phyloP scores from a whole-genome alignment of 164 flowering plant genomes.

The Magnolia changhungtana region DNA sequence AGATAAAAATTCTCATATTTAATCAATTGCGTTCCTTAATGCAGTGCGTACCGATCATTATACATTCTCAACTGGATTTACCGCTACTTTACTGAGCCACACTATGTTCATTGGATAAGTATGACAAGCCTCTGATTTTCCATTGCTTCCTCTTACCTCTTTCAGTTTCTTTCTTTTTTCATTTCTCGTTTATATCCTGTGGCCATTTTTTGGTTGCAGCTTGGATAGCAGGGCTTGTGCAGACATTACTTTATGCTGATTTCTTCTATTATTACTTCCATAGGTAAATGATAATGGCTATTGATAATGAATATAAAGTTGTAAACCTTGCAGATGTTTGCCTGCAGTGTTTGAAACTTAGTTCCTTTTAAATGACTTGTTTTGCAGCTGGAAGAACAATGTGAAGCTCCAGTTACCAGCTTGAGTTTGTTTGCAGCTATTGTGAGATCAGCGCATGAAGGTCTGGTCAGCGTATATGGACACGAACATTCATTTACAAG shows the following conservation, averaged over 20 bases:
- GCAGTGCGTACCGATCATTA: conserved; percentile 77
- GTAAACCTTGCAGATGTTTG: background rate
- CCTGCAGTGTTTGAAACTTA: background rate
- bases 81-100: conserved; percentile 82
- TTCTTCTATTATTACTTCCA: conserved; percentile 91
- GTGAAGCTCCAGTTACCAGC: conserved; percentile 72
- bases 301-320: background rate
- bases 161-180: background rate
- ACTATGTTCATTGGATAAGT: conserved; percentile 92
- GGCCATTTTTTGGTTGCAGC: conserved; percentile 44
- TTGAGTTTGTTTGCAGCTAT: conserved; percentile 20
- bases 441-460: background rate
- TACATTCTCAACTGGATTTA: conserved; percentile 92
- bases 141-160: background rate
- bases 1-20: background rate
- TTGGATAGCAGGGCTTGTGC: conserved; percentile 85
- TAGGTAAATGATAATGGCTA: conserved; percentile 39
- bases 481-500: background rate
- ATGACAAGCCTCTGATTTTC: conserved; percentile 16
- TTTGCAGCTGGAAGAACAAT: conserved; percentile 78
- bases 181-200: background rate
- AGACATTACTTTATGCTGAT: conserved; percentile 86
- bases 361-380: background rate
- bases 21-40: conserved; percentile 8
- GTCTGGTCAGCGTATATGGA: conserved; percentile 1